Evolutionary conservation across 805 yeast genomes (phyloP).

Genomic region (Candida verbasci): DNA sequence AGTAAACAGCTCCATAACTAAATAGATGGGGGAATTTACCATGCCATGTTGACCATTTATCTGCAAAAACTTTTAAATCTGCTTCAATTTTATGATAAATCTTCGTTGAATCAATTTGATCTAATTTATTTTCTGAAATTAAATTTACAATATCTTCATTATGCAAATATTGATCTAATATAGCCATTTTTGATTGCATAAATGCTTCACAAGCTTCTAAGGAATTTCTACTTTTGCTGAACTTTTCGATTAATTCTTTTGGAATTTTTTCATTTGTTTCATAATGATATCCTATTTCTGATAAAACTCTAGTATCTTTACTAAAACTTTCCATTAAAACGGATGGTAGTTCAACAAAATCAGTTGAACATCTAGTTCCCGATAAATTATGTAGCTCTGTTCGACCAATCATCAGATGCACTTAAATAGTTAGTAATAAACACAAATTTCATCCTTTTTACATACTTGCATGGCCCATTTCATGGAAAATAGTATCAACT

Average conservation of each 20-base stretch:
- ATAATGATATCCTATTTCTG: conserved; percentile 68
- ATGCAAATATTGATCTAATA: conserved; percentile 80
- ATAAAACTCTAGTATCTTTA: conserved; percentile 69
- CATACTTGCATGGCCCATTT: conserved; percentile 99
- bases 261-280: conserved; percentile 62
- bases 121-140: conserved; percentile 6
- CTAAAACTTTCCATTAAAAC: conserved; percentile 96
- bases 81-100: conserved; percentile 66
- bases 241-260: conserved; percentile 41
- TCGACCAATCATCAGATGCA: conserved; percentile 95
- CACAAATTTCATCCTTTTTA: too few relatives aligned
- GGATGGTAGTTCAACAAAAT: conserved; percentile 94
- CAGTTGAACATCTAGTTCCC: conserved; percentile 94
- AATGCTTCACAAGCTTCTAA: conserved; percentile 70
- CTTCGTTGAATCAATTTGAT: conserved; percentile 49
- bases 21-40: conserved; percentile 91
- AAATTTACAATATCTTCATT: conserved; percentile 24
- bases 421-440: too few relatives aligned
- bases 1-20: conserved; percentile 92
- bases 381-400: conserved; percentile 86
- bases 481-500: conserved; percentile 93
- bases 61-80: conserved; percentile 58
- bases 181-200: conserved; percentile 86
- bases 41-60: conserved; percentile 76
- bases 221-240: conserved; percentile 47